Evolutionary conservation across 176 grass and related monocot genomes (phyloP), one percentile per base, ranked within the genome.

Genomic region (Phoenix roebelenii): DNA sequence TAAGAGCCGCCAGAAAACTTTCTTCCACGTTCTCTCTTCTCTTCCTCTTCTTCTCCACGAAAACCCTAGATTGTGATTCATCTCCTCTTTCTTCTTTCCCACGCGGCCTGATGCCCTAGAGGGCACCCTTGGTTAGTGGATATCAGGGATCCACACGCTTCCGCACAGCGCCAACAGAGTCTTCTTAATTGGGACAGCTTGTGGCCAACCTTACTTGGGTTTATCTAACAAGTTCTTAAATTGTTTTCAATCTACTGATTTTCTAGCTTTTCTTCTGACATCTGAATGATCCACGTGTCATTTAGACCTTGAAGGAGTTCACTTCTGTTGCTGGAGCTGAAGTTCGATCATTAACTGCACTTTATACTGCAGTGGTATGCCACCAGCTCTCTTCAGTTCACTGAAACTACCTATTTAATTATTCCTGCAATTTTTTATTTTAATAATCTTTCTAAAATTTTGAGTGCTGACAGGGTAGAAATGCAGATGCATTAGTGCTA

Each of bases 291-390:
- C 35, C 19, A 49, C 4, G n/a, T 10, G 23, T 54, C 44, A 20
- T 15, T 29, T 83, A 98, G 93, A 98, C 83, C 60, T 60, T 98
- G 64, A 89, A 85, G 72, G 93, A 92, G 66, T 98, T 98, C 67
- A 88, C 79, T 35, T 79, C 78, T 60, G 81, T 92, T 63, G 87
- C 93, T 71, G 78, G 80, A 85, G 81, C 78, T 62, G 93, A 85
- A 69, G 87, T 88, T 60, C 83, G 85, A 61, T 96, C 69, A 14
- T 66, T 96, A 55, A 87, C 84, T 64, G 77, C 74, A 59, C 69
- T 96, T 20, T 96, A 90, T 65, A 75, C 83, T 80, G 84, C 82
- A 82, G 92, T 88, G 78, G 92, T 96, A 85, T 52, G 79, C 50
- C 71, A 28, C n/a, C 50, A 19, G 16, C 59, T 25, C 25, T 52